These are phyloP conservation scores for Suillus variegatus DNA, from an alignment of 768 basidiomycete species.

Conservation along the genomic window DNA sequence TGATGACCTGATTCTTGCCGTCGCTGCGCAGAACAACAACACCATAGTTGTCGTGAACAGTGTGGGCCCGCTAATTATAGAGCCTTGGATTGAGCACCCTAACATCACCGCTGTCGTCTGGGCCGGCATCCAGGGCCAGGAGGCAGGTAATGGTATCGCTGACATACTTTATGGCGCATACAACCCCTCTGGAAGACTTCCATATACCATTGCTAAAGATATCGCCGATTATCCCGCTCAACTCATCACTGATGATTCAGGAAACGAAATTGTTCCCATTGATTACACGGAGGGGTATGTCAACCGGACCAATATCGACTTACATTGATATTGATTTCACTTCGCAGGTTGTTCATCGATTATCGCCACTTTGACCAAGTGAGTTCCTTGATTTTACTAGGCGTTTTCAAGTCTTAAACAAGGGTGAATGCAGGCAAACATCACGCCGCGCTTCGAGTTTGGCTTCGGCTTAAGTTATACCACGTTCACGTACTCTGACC, in stretches of 20 bases:
- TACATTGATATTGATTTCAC: conserved; percentile 6
- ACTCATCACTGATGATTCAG: conserved; percentile 39
- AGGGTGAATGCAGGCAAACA: conserved; percentile 49
- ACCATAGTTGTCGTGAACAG: conserved; percentile 37
- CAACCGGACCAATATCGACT: background rate
- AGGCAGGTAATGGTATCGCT: conserved; percentile 68
- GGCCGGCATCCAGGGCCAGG: conserved; percentile 69
- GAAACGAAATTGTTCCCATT: conserved; percentile 45
- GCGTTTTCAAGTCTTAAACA: background rate
- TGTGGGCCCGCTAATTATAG: conserved; percentile 60
- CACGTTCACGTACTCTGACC: conserved; percentile 38
- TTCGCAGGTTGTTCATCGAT: conserved; percentile 56
- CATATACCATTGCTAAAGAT: conserved; percentile 74
- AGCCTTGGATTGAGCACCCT: conserved; percentile 71
- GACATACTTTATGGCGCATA: conserved; percentile 71
- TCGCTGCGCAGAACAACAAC: conserved; percentile 56
- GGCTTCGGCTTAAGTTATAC: conserved; percentile 46
- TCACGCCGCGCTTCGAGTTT: conserved; percentile 62
- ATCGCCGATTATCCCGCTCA: conserved; percentile 59
- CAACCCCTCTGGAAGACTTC: conserved; percentile 69
- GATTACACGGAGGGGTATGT: conserved; percentile 58
- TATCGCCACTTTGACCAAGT: conserved; percentile 65
- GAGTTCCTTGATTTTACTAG: conserved; percentile 19
- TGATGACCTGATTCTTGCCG: conserved; percentile 67
- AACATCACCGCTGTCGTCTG: conserved; percentile 76